A percentile compares a stretch with the other conserved stretches of the same genome.
These are phyloP conservation scores for Globisporangium echinulatum DNA, from an alignment of 352 stramenopile species.

Conservation along the genomic window DNA sequence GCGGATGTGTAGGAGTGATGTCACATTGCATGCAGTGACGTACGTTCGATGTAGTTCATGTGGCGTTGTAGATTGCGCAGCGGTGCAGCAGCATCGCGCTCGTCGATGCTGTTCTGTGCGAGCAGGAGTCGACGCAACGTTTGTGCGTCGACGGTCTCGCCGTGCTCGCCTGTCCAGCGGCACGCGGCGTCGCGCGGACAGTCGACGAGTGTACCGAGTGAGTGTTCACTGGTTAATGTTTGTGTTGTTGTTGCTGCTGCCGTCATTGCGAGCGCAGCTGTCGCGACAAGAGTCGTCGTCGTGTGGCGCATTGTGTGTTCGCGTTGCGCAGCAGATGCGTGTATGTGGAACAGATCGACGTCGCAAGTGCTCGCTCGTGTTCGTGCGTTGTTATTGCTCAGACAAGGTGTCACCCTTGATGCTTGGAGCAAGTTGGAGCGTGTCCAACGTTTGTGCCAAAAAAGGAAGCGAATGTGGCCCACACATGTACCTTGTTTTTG, in stretches of 20 bases:
- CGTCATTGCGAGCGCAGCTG: slow-evolving; percentile 8
- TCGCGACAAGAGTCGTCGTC: background rate
- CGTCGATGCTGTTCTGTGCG: slow-evolving; percentile 22
- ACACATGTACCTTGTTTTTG: background rate
- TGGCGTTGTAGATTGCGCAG: slow-evolving; percentile 58
- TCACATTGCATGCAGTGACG: background rate
- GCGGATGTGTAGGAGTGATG: background rate
- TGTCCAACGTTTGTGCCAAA: too few species aligned
- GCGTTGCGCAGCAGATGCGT: too few species aligned
- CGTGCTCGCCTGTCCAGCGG: slow-evolving; percentile 48
- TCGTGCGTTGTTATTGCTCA: too few species aligned
- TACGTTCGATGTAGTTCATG: slow-evolving; percentile 78
- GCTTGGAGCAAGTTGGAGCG: too few species aligned
- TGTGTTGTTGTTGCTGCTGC: background rate
- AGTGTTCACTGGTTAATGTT: slow-evolving; percentile 7
- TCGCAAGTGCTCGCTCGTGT: too few species aligned
- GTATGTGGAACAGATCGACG: too few species aligned
- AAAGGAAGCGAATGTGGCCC: too few species aligned
- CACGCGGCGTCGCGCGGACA: slow-evolving; percentile 37
- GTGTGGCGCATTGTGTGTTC: slow-evolving; percentile 1
- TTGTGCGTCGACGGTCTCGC: slow-evolving; percentile 25
- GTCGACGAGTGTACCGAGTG: slow-evolving; percentile 45
- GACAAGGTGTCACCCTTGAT: too few species aligned
- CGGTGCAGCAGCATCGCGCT: slow-evolving; percentile 16
- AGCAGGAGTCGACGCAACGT: slow-evolving; percentile 49